Conservation (phyloP, 441 rosid species). For the Hypseocharis bilobata region DNA sequence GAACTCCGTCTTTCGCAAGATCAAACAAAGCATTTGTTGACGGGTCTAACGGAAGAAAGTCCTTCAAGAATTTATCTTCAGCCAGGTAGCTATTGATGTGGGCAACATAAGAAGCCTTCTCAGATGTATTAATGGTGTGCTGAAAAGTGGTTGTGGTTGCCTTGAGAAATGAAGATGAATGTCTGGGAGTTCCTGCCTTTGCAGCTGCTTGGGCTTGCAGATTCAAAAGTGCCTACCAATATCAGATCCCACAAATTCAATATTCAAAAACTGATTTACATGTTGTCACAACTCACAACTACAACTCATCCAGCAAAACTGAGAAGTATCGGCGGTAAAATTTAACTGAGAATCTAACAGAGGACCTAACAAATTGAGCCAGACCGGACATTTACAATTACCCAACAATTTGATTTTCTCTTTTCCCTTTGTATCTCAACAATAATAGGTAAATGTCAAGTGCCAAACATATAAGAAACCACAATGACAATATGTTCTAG, state of each 20-base stretch:
- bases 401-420: not conserved
- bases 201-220: constrained; percentile 57
- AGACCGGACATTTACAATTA: not conserved
- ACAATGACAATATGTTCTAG: not conserved
- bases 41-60: constrained; percentile 73
- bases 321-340: not conserved
- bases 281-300: not conserved
- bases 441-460: not conserved
- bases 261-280: not conserved
- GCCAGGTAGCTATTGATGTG: constrained; percentile 72
- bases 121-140: constrained; percentile 76
- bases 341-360: too few species aligned
- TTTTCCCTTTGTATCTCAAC: not conserved
- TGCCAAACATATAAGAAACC: not conserved
- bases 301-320: not conserved
- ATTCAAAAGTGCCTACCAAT: constrained; percentile 58
- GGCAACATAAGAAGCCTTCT: constrained; percentile 82
- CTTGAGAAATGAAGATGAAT: constrained; percentile 68
- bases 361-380: constrained; percentile 4
- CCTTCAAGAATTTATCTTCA: constrained; percentile 77
- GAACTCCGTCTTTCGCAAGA: constrained; percentile 86
- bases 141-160: constrained; percentile 80
- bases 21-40: constrained; percentile 71
- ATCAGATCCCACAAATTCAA: constrained; percentile 9
- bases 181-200: constrained; percentile 51